phyloP scores from a whole-genome alignment of 208 protist genomes.

The Herpetomonas tarakana region DNA sequence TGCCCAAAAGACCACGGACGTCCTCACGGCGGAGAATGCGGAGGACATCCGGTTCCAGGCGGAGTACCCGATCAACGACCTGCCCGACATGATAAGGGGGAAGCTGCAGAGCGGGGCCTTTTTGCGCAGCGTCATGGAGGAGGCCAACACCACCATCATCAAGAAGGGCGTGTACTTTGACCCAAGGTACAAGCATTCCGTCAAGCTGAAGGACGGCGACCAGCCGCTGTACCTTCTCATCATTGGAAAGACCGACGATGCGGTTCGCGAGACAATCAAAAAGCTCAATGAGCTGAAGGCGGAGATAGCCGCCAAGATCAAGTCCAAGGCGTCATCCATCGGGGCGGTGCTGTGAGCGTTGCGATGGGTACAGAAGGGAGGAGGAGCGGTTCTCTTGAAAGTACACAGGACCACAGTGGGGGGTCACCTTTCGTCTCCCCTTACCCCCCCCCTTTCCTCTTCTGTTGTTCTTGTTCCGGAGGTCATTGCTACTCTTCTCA shows the following conservation, averaged over 20 bases:
- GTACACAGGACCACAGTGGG: background rate
- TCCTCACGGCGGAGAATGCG: slow-evolving; percentile 9
- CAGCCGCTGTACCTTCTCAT: slow-evolving; percentile 77
- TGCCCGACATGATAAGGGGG: slow-evolving; percentile 57
- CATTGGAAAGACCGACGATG: slow-evolving; percentile 61
- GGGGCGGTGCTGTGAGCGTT: slow-evolving; percentile 35
- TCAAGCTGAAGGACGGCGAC: slow-evolving; percentile 74
- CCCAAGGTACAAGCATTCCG: slow-evolving; percentile 62
- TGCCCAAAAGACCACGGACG: slow-evolving; percentile 73
- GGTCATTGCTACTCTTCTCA: too few species aligned
- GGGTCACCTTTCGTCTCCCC: background rate
- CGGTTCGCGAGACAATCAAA: slow-evolving; percentile 54
- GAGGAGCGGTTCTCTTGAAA: background rate
- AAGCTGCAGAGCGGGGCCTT: slow-evolving; percentile 58
- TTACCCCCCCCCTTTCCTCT: slow-evolving; percentile 1
- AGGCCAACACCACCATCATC: slow-evolving; percentile 69
- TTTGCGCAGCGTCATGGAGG: slow-evolving; percentile 53
- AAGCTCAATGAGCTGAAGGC: slow-evolving; percentile 64
- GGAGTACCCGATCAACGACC: slow-evolving; percentile 85
- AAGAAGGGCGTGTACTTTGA: slow-evolving; percentile 88
- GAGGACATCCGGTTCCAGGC: slow-evolving; percentile 70
- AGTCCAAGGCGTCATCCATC: slow-evolving; percentile 41
- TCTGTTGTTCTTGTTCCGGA: too few species aligned
- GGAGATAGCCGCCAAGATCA: slow-evolving; percentile 52
- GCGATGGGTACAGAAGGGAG: background rate